phyloP scores from a whole-genome alignment of 257 asterid genomes.

The Datura wrightii region DNA sequence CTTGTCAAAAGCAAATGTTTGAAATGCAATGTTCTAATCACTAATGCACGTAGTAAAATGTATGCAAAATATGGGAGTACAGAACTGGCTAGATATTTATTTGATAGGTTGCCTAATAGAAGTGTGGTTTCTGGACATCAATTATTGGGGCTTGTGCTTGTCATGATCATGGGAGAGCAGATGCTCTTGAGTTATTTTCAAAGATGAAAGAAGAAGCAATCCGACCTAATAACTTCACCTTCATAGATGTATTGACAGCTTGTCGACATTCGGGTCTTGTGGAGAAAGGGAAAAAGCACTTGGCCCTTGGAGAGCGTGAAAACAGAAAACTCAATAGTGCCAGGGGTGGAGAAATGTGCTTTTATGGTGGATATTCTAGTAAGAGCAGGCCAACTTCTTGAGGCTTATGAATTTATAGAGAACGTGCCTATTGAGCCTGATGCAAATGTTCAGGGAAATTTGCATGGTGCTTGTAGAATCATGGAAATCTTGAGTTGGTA shows the following conservation, averaged over 20 bases:
- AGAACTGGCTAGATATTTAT: constrained; percentile 30
- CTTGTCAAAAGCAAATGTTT: constrained; percentile 31
- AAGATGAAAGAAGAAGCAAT: constrained; percentile 36
- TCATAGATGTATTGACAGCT: constrained; percentile 37
- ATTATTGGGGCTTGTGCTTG: constrained; percentile 38
- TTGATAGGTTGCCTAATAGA: constrained; percentile 30
- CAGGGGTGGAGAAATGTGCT: constrained; percentile 34
- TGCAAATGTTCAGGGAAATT: constrained; percentile 35
- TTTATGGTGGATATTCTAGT: constrained; percentile 39
- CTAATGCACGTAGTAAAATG: constrained; percentile 36
- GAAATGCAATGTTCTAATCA: constrained; percentile 31
- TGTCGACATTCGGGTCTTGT: constrained; percentile 40
- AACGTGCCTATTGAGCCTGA: constrained; percentile 36
- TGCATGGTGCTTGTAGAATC: constrained; percentile 40
- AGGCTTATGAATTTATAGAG: constrained; percentile 36
- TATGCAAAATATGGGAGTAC: constrained; percentile 40
- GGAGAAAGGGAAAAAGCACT: constrained; percentile 35
- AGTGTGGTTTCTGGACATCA: constrained; percentile 36
- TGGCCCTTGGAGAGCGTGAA: constrained; percentile 37
- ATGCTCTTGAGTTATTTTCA: constrained; percentile 35
- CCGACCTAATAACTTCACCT: constrained; percentile 36
- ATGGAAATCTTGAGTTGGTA: constrained; percentile 36
- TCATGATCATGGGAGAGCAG: constrained; percentile 36
- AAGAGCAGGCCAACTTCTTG: constrained; percentile 32
- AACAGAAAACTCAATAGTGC: constrained; percentile 29